Conservation (phyloP, 164 flowering plant genomes). For the Tinospora cordifolia region DNA sequence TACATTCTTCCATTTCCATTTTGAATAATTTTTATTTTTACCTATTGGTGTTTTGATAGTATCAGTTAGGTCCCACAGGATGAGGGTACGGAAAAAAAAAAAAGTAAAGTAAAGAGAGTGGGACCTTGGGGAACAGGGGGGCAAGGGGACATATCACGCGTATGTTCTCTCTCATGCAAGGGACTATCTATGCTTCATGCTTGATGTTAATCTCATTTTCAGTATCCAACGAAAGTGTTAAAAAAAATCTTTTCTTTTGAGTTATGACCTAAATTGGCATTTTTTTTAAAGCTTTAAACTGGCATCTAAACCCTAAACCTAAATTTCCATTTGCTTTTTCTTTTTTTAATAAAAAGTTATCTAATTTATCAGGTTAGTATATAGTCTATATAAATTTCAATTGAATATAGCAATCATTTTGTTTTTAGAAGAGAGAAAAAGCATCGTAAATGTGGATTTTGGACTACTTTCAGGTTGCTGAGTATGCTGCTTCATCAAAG, state of each 20-base stretch:
- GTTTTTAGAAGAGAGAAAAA: not conserved
- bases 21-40: too few species aligned
- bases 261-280: not conserved
- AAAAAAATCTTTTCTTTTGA: not conserved
- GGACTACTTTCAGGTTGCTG: slow-evolving; percentile 46
- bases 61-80: too few species aligned
- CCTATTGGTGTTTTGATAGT: too few species aligned
- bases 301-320: too few species aligned
- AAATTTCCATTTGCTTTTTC: too few species aligned
- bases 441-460: not conserved
- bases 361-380: not conserved
- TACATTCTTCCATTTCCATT: too few species aligned
- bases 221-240: not conserved
- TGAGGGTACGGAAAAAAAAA: not conserved
- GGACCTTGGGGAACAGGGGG: not conserved
- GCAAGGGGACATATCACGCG: not conserved
- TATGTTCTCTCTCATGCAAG: not conserved
- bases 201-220: not conserved
- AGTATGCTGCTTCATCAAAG: slow-evolving; percentile 69
- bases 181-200: not conserved
- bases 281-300: too few species aligned
- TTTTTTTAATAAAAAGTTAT: too few species aligned
- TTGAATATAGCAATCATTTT: not conserved
- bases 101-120: not conserved
- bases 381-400: not conserved